Evolutionary conservation across 495 filamentous ascomycete genomes (phyloP).

Genomic region (Talaromyces thailandensis): DNA sequence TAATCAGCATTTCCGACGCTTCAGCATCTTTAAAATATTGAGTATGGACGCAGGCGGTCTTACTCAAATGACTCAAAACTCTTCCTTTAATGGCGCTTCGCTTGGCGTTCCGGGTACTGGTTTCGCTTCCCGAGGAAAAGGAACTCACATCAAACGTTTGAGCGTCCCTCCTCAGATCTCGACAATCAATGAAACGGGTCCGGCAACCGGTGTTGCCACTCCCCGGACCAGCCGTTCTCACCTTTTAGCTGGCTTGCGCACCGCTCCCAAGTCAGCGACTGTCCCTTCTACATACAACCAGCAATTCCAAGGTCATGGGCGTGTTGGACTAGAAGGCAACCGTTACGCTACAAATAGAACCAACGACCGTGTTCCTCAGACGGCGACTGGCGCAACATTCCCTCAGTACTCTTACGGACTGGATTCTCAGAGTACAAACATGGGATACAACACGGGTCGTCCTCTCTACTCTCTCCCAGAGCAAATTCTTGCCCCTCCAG

Average conservation of each 20-base stretch:
- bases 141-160: constrained; percentile 77
- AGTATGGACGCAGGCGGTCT: constrained; percentile 98
- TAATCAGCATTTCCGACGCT: constrained; percentile 17
- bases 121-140: constrained; percentile 75
- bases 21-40: constrained; percentile 32
- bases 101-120: constrained; percentile 68
- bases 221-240: constrained; percentile 92
- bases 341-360: constrained; percentile 33
- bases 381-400: constrained; percentile 52
- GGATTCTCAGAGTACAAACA: constrained; percentile 22
- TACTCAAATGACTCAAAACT: constrained; percentile 97
- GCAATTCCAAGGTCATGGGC: constrained; percentile 17
- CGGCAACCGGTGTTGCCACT: constrained; percentile 48
- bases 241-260: constrained; percentile 86
- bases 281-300: constrained; percentile 53
- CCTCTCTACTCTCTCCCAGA: constrained; percentile 66
- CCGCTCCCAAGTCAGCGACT: constrained; percentile 79
- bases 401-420: constrained; percentile 38
- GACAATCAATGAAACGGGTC: constrained; percentile 56
- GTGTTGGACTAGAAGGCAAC: constrained; percentile 35
- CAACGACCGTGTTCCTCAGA: constrained; percentile 48
- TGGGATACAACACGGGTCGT: constrained; percentile 24
- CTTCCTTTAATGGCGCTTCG: constrained; percentile 50
- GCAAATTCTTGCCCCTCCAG: constrained; percentile 78
- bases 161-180: constrained; percentile 53